A percentile compares a stretch with the other conserved stretches of the same genome.
phyloP scores from a whole-genome alignment of 345 rosid genomes.

The Acer saccharum region DNA sequence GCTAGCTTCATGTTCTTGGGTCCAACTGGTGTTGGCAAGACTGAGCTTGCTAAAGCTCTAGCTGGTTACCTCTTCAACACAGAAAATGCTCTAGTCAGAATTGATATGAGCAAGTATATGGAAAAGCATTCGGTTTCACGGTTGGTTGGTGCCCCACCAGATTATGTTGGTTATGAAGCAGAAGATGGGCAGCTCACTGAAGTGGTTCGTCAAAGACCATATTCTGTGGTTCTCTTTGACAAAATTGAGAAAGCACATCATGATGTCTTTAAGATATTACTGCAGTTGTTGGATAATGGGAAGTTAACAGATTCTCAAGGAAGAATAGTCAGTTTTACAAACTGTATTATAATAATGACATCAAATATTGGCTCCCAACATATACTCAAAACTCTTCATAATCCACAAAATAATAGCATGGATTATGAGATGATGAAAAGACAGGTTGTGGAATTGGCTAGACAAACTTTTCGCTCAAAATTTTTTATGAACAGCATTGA shows the following conservation, averaged over 20 bases:
- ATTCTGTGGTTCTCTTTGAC: neutral
- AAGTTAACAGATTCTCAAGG: slow-evolving; percentile 9
- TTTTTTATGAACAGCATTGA: slow-evolving; percentile 1
- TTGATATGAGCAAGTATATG: neutral
- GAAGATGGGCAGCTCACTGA: slow-evolving; percentile 18
- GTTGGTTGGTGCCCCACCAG: slow-evolving; percentile 7
- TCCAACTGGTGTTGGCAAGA: slow-evolving; percentile 6
- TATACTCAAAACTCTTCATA: slow-evolving; percentile 46
- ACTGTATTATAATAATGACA: slow-evolving; percentile 3
- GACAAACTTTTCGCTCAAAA: neutral
- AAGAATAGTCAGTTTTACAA: neutral
- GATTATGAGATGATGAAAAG: slow-evolving; percentile 83
- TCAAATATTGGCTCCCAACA: slow-evolving; percentile 4
- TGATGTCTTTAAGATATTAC: neutral
- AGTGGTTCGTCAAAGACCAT: neutral
- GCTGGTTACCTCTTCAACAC: neutral
- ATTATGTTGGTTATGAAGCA: slow-evolving; percentile 13
- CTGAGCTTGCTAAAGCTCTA: slow-evolving; percentile 12
- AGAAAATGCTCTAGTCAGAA: slow-evolving; percentile 1
- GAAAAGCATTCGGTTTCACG: neutral
- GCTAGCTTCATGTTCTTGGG: neutral
- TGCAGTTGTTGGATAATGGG: slow-evolving; percentile 8
- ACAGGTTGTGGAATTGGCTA: slow-evolving; percentile 81
- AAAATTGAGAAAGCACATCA: neutral
- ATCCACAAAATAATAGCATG: slow-evolving; percentile 64